Evolutionary conservation across 495 filamentous ascomycete genomes (phyloP).

Genomic region (Entonaema liquescens): DNA sequence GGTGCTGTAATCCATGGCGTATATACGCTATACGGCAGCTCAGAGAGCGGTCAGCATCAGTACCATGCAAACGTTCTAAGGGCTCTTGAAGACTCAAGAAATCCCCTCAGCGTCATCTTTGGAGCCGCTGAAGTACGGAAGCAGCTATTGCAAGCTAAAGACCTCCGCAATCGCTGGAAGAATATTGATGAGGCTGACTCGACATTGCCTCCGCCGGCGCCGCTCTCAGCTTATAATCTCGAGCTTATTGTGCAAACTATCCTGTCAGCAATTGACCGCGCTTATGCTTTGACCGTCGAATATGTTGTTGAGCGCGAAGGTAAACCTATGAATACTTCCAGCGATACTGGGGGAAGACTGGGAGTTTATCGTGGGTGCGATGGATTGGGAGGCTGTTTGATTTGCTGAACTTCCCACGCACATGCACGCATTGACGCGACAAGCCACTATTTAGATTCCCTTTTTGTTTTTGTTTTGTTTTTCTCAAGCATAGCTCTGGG

Average conservation of each 20-base stretch:
- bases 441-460: background rate
- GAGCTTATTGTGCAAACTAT: constrained; percentile 60
- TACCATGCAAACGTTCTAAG: constrained; percentile 73
- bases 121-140: constrained; percentile 56
- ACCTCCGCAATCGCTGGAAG: constrained; percentile 74
- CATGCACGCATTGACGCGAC: background rate
- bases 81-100: constrained; percentile 58
- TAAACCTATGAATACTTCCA: constrained; percentile 7
- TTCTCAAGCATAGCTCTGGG: no score
- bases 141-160: constrained; percentile 67
- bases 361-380: constrained; percentile 71
- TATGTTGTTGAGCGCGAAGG: constrained; percentile 49
- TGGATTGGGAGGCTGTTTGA: constrained; percentile 70
- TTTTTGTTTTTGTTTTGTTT: background rate
- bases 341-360: constrained; percentile 51
- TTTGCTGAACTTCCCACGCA: background rate
- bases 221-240: constrained; percentile 64
- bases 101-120: constrained; percentile 62
- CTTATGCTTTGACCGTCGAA: constrained; percentile 43
- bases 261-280: constrained; percentile 52
- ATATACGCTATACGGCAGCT: background rate
- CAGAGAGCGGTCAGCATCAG: constrained; percentile 49
- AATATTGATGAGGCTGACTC: constrained; percentile 57
- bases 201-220: constrained; percentile 44
- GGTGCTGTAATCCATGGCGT: constrained; percentile 14